Base-by-base conservation (phyloP, 108 stramenopile genomes). In the Cylindrotheca closterium region DNA sequence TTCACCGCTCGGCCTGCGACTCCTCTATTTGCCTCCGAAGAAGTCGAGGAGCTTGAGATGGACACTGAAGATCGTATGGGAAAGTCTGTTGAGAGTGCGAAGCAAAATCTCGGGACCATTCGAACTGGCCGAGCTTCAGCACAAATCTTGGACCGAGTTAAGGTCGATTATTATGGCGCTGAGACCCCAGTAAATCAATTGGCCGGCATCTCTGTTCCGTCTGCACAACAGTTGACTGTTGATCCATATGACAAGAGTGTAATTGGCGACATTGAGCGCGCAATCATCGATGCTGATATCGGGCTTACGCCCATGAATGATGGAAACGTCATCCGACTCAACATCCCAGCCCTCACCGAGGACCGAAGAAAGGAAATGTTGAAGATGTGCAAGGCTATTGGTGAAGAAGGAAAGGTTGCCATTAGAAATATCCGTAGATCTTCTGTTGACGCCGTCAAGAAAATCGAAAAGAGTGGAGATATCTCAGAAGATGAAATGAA, bases 341-440 rank as follows among this genome's bases (percentile, higher is more conserved):
- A 96, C 65, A 94, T 98, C 51, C 97, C 97, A 15, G 49, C 80
- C 17, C 74, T 98, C 45, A 96, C 96, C 7, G 97, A 98, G 78
- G 96, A 98, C 30, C 83, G 97, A 21, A 79, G 97, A 33, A 98
- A 98, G 84, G 97, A 96, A 24, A 73, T 98, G 71, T 59, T 92
- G 73, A 98, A 96, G 71, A 81, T 89, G 64, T 95, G 92, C 69
- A 96, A 96, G 75, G 71, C 86, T 4, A 82, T 96, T 54, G 96
- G 90, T 1, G 97, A 98, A 77, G 97, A 98, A 60, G 97, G 93
- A 25, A 96, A 96, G 73, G 96, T 95, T 24, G 85, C 89, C 15
- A 58, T 95, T 34, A 69, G 94, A 54, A 95, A 95, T 76, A 85
- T 92, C 51, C 78, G 97, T 52, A 72, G 97, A 71, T 95, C 93